Percentiles rank a stretch among this genome's conserved stretches.
Evolutionary conservation across 2,329 filamentous ascomycete species (phyloP).

Genomic region (Sarocladium kiliense): DNA sequence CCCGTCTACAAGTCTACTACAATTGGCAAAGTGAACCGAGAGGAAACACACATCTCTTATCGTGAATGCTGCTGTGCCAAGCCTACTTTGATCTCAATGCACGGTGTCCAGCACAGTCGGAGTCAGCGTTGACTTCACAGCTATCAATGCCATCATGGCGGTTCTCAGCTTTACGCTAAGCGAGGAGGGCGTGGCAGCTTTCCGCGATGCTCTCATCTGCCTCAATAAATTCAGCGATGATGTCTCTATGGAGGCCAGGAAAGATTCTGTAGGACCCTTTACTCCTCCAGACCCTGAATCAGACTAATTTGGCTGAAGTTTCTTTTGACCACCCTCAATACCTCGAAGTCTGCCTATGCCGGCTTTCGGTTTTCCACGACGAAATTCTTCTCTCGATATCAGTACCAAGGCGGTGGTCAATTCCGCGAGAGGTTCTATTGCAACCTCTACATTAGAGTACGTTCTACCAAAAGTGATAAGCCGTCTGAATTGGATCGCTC

Average conservation of each 20-base stretch:
- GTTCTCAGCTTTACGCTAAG: conserved; percentile 69
- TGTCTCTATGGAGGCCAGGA: conserved; percentile 68
- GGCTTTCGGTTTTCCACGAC: conserved; percentile 63
- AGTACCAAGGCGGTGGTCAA: conserved; percentile 51
- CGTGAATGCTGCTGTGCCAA: too few species aligned
- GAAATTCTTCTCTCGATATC: conserved; percentile 69
- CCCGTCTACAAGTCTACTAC: neutral
- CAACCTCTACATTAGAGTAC: conserved; percentile 66
- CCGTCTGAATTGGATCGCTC: neutral
- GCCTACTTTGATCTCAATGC: too few species aligned
- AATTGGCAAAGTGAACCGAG: too few species aligned
- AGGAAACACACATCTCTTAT: too few species aligned
- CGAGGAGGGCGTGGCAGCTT: conserved; percentile 63
- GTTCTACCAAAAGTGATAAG: neutral
- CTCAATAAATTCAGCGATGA: conserved; percentile 76
- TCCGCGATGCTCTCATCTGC: conserved; percentile 70
- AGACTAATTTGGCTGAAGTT: conserved; percentile 41
- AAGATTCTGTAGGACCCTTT: conserved; percentile 50
- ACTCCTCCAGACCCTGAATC: neutral
- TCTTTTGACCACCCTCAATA: conserved; percentile 68
- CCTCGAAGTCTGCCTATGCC: conserved; percentile 75
- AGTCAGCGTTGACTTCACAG: too few species aligned
- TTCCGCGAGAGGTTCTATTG: conserved; percentile 63
- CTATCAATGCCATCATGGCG: too few species aligned
- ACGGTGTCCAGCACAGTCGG: too few species aligned